Base-by-base conservation (phyloP, 2,329 filamentous ascomycete genomes). In the Pseudogymnoascus destructans region DNA sequence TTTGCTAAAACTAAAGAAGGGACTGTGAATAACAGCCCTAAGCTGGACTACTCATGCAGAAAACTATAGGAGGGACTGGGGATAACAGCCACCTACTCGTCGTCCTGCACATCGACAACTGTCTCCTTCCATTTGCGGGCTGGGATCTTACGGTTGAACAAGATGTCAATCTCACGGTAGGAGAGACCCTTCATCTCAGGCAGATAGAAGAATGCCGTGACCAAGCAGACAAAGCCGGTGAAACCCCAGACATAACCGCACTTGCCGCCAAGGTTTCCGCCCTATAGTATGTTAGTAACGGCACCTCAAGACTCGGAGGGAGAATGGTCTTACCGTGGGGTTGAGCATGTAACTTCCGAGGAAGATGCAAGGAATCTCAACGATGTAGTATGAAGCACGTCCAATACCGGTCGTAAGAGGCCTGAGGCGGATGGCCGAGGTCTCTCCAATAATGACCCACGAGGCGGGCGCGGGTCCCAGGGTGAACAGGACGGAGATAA, bases 381-480 rank as follows among this genome's bases (percentile, higher is more conserved):
- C 72, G 4, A 82, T 64, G 70, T 86, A 85, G 74, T 86, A 86
- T 10, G 74, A 71, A 57, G 71, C 82, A 66, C 82, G 81, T 66
- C 82, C 82, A 55, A 85, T 70, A 69, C 81, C 82, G 21, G 82
- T 85, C 2, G 79, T 85, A n/a, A 85, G 71, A 52, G 82, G 79
- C 54, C 82, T 70, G 27, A 86, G 81, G 61, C 82, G 81, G 58
- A 85, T 77, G 56, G 82, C 72, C 0, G 82, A 84, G 1, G 82
- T 85, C 70, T 86, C 82, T 63, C 78, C 81, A 52, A 86, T 85
- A 63, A 85, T 82, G 70, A 81, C 79, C 77, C 78, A 86, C 8
- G 82, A 84, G 38, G 79, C 78, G 52, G 82, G 82, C 1, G 80
- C 82, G 23, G 80, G 80, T 63, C 79, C 80, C 13, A 82, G 69